phyloP scores from a whole-genome alignment of 1,139 yeast genomes.

The Taphrina sp. region DNA sequence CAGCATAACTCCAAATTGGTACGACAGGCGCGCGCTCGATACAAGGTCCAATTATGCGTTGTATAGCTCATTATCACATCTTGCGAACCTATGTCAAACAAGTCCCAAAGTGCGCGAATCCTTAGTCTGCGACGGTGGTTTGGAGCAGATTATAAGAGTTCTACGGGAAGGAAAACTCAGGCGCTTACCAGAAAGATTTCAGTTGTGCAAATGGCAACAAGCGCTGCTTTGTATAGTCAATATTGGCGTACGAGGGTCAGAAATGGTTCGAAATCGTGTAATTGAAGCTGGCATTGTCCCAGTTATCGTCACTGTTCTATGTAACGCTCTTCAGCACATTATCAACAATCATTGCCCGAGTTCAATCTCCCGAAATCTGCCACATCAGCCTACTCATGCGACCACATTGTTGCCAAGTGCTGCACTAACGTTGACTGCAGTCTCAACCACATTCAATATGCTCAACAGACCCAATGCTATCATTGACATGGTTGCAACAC shows the following conservation, averaged over 20 bases:
- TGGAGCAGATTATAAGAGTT: slow-evolving; percentile 81
- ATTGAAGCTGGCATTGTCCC: slow-evolving; percentile 92
- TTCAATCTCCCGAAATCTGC: too few relatives aligned
- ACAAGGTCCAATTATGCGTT: slow-evolving; percentile 86
- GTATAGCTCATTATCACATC: slow-evolving; percentile 84
- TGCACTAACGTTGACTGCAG: too few relatives aligned
- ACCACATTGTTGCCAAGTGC: too few relatives aligned
- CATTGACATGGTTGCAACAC: too few relatives aligned
- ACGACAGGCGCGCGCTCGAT: slow-evolving; percentile 89
- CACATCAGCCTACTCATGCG: too few relatives aligned
- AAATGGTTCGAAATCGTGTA: slow-evolving; percentile 74
- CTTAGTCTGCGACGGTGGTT: slow-evolving; percentile 82
- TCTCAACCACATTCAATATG: too few relatives aligned
- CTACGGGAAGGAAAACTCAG: slow-evolving; percentile 56
- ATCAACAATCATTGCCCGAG: background rate
- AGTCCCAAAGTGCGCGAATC: slow-evolving; percentile 90
- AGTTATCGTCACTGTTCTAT: slow-evolving; percentile 84
- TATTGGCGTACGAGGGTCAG: slow-evolving; percentile 91
- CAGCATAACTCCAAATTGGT: slow-evolving; percentile 79
- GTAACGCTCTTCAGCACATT: slow-evolving; percentile 41
- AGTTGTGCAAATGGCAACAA: slow-evolving; percentile 71
- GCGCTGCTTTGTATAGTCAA: slow-evolving; percentile 89
- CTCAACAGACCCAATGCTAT: too few relatives aligned
- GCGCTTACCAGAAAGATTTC: slow-evolving; percentile 48
- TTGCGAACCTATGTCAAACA: slow-evolving; percentile 81